phyloP scores from a whole-genome alignment of 352 stramenopile genomes.

The Phytophthora aleatoria region DNA sequence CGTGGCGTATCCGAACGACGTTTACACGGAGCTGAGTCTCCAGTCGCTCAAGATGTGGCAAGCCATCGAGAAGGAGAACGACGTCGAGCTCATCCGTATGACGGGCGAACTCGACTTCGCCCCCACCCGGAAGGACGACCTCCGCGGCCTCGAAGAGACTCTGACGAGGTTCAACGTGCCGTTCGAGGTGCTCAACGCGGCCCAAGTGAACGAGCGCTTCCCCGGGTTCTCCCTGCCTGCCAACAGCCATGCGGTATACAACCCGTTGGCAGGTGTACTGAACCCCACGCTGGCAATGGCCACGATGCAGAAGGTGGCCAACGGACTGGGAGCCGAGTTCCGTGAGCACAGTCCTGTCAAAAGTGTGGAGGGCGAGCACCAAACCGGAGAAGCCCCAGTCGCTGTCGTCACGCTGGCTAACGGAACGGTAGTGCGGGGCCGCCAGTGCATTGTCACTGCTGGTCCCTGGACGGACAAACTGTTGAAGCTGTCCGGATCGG shows the following conservation, averaged over 20 bases:
- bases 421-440: slow-evolving; percentile 25
- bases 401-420: slow-evolving; percentile 40
- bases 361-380: slow-evolving; percentile 28
- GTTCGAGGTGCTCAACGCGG: slow-evolving; percentile 48
- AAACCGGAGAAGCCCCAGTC: slow-evolving; percentile 18
- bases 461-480: slow-evolving; percentile 61
- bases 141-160: slow-evolving; percentile 37
- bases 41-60: slow-evolving; percentile 63
- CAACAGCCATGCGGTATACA: slow-evolving; percentile 52
- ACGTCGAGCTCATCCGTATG: slow-evolving; percentile 55
- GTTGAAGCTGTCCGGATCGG: slow-evolving; percentile 21
- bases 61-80: slow-evolving; percentile 46
- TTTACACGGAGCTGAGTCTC: slow-evolving; percentile 76
- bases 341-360: slow-evolving; percentile 42
- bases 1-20: slow-evolving; percentile 73
- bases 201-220: slow-evolving; percentile 55
- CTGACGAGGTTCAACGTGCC: slow-evolving; percentile 38
- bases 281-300: slow-evolving; percentile 61
- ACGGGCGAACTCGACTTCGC: slow-evolving; percentile 68
- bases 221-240: slow-evolving; percentile 53
- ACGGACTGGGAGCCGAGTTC: slow-evolving; percentile 40
- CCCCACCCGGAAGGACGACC: slow-evolving; percentile 28
- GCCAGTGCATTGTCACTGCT: slow-evolving; percentile 64
- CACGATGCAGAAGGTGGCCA: slow-evolving; percentile 51
- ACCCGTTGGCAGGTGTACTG: slow-evolving; percentile 49